phyloP scores from a whole-genome alignment of 805 yeast species.

The Ogataea dorogensis region DNA sequence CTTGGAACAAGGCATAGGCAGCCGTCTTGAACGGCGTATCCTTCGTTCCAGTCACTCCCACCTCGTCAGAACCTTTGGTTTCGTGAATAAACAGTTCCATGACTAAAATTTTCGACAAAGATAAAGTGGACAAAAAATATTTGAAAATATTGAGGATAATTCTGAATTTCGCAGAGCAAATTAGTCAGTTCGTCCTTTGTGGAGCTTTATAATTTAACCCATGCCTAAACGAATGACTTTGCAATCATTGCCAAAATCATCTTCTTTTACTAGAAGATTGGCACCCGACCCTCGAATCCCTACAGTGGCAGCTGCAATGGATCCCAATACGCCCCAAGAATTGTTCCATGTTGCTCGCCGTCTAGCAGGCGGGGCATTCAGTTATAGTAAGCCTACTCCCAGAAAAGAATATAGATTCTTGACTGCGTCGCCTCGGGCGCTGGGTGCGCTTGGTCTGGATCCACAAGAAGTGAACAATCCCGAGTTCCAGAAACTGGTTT shows the following conservation, averaged over 20 bases:
- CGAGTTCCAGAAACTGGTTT: slow-evolving; percentile 49
- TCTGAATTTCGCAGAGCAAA: too few species aligned
- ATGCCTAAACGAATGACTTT: slow-evolving; percentile 17
- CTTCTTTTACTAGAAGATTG: slow-evolving; percentile 28
- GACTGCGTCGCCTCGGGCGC: slow-evolving; percentile 57
- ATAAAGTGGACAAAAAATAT: not conserved
- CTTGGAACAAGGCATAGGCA: slow-evolving; percentile 69
- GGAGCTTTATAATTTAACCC: too few species aligned
- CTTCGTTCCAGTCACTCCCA: slow-evolving; percentile 60
- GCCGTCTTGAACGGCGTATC: slow-evolving; percentile 74
- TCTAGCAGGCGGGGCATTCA: slow-evolving; percentile 61
- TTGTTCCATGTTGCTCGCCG: slow-evolving; percentile 51
- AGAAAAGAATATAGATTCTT: slow-evolving; percentile 54
- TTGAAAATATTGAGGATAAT: too few species aligned
- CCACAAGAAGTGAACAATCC: slow-evolving; percentile 25
- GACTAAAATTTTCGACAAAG: slow-evolving; percentile 12
- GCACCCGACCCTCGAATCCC: slow-evolving; percentile 33
- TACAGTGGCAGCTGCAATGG: slow-evolving; percentile 26
- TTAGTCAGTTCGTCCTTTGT: too few species aligned
- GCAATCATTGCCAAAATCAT: slow-evolving; percentile 28
- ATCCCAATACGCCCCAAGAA: slow-evolving; percentile 29
- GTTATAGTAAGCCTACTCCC: slow-evolving; percentile 68
- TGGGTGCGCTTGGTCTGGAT: slow-evolving; percentile 61
- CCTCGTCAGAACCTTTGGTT: slow-evolving; percentile 61
- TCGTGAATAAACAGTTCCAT: slow-evolving; percentile 67